Percentiles rank a stretch among this genome's conserved stretches.
These are phyloP conservation scores for Ceratocystis huliohia DNA, from an alignment of 2,329 filamentous ascomycete species.

Conservation along the genomic window DNA sequence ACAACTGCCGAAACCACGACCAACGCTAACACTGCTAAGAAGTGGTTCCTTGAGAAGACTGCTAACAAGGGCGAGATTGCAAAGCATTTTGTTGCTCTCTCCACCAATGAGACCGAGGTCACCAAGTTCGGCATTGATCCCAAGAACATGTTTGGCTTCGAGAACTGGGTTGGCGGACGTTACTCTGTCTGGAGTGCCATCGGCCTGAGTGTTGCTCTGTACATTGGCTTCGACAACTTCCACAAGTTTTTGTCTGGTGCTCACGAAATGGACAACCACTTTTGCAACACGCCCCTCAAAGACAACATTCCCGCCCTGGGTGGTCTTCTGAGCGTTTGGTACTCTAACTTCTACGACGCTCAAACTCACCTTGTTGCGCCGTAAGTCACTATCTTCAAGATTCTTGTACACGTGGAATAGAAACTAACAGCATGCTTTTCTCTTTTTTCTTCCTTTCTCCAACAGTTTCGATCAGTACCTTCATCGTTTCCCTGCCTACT, in stretches of 20 bases:
- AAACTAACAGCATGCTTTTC: constrained; percentile 14
- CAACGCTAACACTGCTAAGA: constrained; percentile 94
- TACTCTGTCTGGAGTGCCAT: constrained; percentile 99
- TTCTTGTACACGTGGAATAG: background rate
- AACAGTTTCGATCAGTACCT: constrained; percentile 92
- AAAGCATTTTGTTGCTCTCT: constrained; percentile 97
- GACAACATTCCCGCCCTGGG: constrained; percentile 90
- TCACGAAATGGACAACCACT: constrained; percentile 98
- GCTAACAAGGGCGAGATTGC: constrained; percentile 72
- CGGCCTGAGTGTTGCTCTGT: constrained; percentile 82
- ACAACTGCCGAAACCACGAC: constrained; percentile 95
- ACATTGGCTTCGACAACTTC: constrained; percentile 97
- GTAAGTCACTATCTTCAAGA: constrained; percentile 39
- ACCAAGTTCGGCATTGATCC: constrained; percentile 97
- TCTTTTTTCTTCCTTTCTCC: background rate
- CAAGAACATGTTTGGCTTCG: constrained; percentile 99
- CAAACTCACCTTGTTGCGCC: constrained; percentile 96
- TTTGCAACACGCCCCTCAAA: constrained; percentile 77
- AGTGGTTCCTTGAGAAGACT: constrained; percentile 83
- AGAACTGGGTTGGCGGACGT: constrained; percentile 94
- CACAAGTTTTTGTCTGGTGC: constrained; percentile 88
- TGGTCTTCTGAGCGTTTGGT: constrained; percentile 93
- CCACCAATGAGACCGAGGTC: constrained; percentile 88
- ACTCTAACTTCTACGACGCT: constrained; percentile 96
- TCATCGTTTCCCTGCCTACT: constrained; percentile 96